Conservation (phyloP, 2,329 filamentous ascomycete species). For the Epicoccum sorghinum region DNA sequence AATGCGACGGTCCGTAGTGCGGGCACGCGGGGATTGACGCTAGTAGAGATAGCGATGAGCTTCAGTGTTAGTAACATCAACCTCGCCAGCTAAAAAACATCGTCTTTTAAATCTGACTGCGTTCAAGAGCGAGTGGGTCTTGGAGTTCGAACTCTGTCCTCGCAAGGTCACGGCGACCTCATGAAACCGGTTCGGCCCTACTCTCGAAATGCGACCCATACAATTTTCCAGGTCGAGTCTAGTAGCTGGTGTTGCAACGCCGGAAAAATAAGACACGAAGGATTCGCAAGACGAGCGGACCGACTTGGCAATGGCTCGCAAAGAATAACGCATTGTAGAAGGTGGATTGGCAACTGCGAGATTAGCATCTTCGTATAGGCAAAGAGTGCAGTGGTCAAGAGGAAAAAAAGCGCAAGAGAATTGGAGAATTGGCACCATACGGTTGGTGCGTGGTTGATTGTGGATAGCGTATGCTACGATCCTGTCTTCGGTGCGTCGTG, state of each 20-base stretch:
- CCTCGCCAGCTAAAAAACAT: neutral
- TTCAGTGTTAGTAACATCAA: neutral
- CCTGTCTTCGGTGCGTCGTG: neutral
- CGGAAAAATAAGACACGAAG: neutral
- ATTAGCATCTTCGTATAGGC: neutral
- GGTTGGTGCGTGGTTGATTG: neutral
- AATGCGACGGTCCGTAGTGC: neutral
- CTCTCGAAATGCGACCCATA: neutral
- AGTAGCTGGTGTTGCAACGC: neutral
- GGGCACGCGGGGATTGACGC: neutral
- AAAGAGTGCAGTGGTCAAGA: neutral
- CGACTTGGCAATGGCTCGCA: neutral
- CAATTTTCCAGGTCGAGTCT: neutral
- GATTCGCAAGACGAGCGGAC: neutral
- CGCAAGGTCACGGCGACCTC: neutral
- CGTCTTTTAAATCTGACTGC: neutral
- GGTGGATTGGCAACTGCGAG: neutral
- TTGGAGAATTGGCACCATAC: neutral
- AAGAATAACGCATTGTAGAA: neutral
- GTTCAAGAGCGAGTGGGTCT: neutral
- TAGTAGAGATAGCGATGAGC: neutral
- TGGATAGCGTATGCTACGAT: neutral
- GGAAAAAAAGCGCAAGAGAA: neutral
- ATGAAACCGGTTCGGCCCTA: slow-evolving; percentile 17
- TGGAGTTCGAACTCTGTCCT: neutral